A percentile compares a stretch with the other conserved stretches of the same genome.
These are phyloP conservation scores for Abelmoschus esculentus DNA, from an alignment of 345 rosid species.

Conservation along the genomic window DNA sequence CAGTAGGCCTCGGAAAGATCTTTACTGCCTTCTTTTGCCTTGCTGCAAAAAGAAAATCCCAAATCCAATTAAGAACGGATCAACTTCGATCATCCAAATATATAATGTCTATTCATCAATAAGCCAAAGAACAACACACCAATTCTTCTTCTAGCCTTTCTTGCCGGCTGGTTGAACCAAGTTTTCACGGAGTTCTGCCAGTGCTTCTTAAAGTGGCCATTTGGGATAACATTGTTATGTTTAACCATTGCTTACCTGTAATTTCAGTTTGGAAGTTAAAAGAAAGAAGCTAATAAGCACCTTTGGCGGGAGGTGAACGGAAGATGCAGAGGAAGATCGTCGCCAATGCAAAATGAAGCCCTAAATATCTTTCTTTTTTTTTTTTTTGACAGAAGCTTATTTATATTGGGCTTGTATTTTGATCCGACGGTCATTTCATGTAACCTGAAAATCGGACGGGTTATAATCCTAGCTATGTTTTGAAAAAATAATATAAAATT, in stretches of 20 bases:
- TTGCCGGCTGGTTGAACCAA: slow-evolving; percentile 64
- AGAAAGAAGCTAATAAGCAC: no score
- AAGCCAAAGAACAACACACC: neutral
- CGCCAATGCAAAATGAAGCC: no score
- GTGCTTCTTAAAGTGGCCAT: slow-evolving; percentile 66
- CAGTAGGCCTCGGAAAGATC: neutral
- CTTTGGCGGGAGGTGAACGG: no score
- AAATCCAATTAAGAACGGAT: neutral
- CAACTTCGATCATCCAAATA: neutral
- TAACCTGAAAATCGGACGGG: no score
- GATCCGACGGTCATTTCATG: no score
- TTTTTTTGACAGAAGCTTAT: no score
- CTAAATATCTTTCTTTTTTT: no score
- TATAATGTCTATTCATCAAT: neutral
- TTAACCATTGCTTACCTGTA: slow-evolving; percentile 37
- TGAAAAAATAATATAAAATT: no score
- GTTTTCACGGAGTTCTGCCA: slow-evolving; percentile 82
- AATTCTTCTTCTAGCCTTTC: slow-evolving; percentile 62
- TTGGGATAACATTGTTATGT: slow-evolving; percentile 71
- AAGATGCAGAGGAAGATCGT: no score
- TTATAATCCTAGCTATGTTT: no score
- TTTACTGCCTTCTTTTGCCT: neutral
- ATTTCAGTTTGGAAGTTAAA: neutral
- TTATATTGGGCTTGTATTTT: no score
- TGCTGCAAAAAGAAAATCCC: neutral